Conservation (phyloP, 768 basidiomycete genomes). For the Suillus tomentosus region DNA sequence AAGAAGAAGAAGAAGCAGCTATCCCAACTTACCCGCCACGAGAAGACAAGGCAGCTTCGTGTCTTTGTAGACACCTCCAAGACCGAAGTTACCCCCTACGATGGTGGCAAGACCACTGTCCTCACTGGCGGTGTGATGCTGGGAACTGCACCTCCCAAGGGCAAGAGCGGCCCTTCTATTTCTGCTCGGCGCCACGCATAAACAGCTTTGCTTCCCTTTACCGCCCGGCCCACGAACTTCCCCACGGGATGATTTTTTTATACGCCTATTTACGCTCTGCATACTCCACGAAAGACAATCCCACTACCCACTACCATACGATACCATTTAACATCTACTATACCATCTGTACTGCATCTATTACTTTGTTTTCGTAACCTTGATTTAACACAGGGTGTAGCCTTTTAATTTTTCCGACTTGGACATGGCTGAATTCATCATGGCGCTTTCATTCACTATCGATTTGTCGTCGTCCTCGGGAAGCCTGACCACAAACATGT, state of each 20-base stretch:
- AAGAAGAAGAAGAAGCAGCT: constrained; percentile 42
- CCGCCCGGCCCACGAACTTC: background rate
- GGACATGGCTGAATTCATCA: background rate
- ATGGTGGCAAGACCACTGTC: constrained; percentile 86
- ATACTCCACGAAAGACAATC: constrained; percentile 25
- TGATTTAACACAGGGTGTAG: constrained; percentile 28
- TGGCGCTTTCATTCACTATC: constrained; percentile 14
- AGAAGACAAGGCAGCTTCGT: constrained; percentile 64
- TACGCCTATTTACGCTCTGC: constrained; percentile 25
- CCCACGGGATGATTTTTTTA: constrained; percentile 14
- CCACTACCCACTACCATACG: constrained; percentile 32
- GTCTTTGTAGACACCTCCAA: constrained; percentile 76
- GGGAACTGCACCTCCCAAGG: constrained; percentile 43
- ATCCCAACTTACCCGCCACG: constrained; percentile 63
- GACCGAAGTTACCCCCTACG: constrained; percentile 81
- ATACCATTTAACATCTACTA: constrained; percentile 33
- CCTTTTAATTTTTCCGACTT: constrained; percentile 11
- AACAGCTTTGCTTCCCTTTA: constrained; percentile 18
- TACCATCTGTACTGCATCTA: constrained; percentile 29
- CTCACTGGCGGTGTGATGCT: constrained; percentile 90
- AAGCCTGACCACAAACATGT: background rate
- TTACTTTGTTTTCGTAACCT: constrained; percentile 21
- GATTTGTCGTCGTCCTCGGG: constrained; percentile 5
- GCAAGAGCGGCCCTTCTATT: constrained; percentile 28
- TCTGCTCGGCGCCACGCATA: constrained; percentile 57